Evolutionary conservation across 2,329 filamentous ascomycete species (phyloP).

Genomic region (Cladobotryum protrusum): DNA sequence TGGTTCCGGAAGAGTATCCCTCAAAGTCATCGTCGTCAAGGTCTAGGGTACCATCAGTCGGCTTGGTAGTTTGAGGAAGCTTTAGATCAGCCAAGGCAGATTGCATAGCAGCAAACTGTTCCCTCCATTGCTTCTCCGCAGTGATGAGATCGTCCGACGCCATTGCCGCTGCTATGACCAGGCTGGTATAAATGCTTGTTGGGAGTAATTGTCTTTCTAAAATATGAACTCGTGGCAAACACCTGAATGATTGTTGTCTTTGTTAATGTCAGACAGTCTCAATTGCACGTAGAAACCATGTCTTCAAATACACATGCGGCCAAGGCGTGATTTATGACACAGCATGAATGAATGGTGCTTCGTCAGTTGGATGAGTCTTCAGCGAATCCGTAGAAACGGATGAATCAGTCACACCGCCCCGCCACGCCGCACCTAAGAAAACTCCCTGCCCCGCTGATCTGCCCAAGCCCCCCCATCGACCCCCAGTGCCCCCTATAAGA

Average conservation of each 20-base stretch:
- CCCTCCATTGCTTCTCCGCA: constrained; percentile 66
- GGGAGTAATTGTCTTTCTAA: too few species aligned
- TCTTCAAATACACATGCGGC: too few species aligned
- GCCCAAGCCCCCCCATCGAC: background rate
- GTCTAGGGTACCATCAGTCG: constrained; percentile 33
- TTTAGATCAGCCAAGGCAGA: constrained; percentile 70
- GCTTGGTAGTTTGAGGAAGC: constrained; percentile 37
- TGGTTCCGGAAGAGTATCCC: constrained; percentile 50
- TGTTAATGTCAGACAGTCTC: too few species aligned
- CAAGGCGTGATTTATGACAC: too few species aligned
- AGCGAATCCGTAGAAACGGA: too few species aligned
- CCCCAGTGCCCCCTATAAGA: background rate
- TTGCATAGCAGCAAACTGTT: constrained; percentile 80
- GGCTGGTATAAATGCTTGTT: background rate
- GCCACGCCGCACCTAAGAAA: background rate
- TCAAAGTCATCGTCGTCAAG: constrained; percentile 60
- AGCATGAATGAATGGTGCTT: constrained; percentile 1
- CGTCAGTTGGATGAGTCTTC: background rate
- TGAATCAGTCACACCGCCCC: constrained; percentile 10
- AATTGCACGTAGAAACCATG: too few species aligned
- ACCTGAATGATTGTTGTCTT: too few species aligned
- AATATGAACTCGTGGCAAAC: too few species aligned
- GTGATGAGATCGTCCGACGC: constrained; percentile 29
- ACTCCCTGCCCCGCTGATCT: constrained; percentile 1
- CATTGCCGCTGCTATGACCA: constrained; percentile 20